Base-by-base conservation (phyloP, 2,329 filamentous ascomycete genomes). In the Alternaria brassicae region DNA sequence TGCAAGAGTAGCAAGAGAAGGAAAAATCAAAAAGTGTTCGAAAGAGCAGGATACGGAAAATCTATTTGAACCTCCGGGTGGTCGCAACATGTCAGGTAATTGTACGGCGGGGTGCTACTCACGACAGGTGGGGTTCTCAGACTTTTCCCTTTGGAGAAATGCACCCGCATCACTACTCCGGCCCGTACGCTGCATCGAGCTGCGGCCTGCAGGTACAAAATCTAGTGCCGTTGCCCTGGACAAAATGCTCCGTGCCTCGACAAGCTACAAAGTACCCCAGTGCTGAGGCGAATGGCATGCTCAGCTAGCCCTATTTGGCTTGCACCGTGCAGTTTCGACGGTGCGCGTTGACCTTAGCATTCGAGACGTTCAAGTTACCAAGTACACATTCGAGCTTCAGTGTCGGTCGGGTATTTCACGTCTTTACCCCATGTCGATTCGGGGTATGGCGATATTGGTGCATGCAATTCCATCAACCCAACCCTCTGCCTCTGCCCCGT, bases 401-500 rank as follows among this genome's bases (percentile, higher is more conserved):
- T n/a, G 30, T 36, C 13, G 44, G 32, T 7, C 32, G 44, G 13
- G 19, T 25, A 15, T 47, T 23, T 23, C 42, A 32, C 13, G 12
- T 21, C 21, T 32, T 19, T n/a, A 32, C 34, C 34, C 44, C 6
- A n/a, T 47, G 21, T 34, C 17, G 28, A 32, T 23, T 47, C 44
- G 28, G 5, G 19, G 17, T 34, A 21, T 32, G 44, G 44, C 28
- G 44, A 37, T 17, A n/a, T 25, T 2, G 17, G 37, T 4, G 17
- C 37, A 39, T 32, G 17, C 44, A 34, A 4, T 4, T 6, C 7
- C 30, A 25, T 71, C 52, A 74, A 13, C 70, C 68, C 50, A 71
- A 30, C 8, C 73, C 73, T 58, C 73, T 64, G 40, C 72, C 74
- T 21, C 74, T 60, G 3, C 72, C 72, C 58, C 77, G 72, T 10